phyloP scores from a whole-genome alignment of 176 grass and related monocot species.

The Bothriochloa decipiens region DNA sequence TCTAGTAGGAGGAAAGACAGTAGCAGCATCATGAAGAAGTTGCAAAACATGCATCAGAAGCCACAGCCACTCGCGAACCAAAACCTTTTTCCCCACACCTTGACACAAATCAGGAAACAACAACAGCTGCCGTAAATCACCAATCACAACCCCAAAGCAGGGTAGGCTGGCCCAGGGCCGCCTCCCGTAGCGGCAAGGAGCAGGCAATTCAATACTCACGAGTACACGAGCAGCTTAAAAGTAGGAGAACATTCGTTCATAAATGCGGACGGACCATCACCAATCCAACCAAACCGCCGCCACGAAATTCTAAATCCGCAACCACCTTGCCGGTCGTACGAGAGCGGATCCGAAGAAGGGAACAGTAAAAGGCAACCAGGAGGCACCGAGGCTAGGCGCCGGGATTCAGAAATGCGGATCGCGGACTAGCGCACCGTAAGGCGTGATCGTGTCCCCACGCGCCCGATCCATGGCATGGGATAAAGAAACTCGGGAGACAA shows the following conservation, averaged over 20 bases:
- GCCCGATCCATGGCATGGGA: not conserved
- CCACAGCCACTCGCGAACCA: not conserved
- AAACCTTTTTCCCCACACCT: not conserved
- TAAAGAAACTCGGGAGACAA: not conserved
- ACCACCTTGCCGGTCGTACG: slow-evolving; percentile 10
- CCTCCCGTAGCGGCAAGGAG: not conserved
- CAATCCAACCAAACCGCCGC: slow-evolving; percentile 25
- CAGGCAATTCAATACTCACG: slow-evolving; percentile 17
- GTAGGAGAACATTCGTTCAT: slow-evolving; percentile 41
- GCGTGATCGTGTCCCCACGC: not conserved
- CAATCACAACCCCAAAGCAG: not conserved
- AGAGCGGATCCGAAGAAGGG: not conserved
- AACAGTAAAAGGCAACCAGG: not conserved
- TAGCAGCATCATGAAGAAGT: not conserved
- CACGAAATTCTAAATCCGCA: slow-evolving; percentile 32
- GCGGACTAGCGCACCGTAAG: too few species aligned
- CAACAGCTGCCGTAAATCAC: slow-evolving; percentile 11
- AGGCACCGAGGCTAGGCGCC: not conserved
- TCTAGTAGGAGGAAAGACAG: not conserved
- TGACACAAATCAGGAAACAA: not conserved
- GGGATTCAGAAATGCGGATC: slow-evolving; percentile 38
- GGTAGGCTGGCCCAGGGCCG: not conserved
- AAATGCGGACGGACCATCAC: slow-evolving; percentile 36
- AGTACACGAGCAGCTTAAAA: slow-evolving; percentile 36
- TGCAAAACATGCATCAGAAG: slow-evolving; percentile 23